phyloP scores from a whole-genome alignment of 2,329 filamentous ascomycete species.

The Colletotrichum godetiae region DNA sequence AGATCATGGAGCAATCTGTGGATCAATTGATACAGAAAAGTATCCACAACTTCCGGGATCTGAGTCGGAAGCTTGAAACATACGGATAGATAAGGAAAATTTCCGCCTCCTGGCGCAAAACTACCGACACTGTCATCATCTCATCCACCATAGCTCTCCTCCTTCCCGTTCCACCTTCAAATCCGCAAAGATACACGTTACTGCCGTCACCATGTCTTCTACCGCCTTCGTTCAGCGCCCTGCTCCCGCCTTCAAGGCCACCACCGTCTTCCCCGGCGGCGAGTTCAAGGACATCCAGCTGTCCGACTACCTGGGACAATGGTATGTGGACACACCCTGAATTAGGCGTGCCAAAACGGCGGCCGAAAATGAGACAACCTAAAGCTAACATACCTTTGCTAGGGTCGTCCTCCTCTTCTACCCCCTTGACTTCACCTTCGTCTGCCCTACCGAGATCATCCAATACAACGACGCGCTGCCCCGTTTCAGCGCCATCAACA shows the following conservation, averaged over 20 bases:
- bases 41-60: conserved; percentile 8
- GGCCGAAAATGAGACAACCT: neutral
- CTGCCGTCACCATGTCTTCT: conserved; percentile 50
- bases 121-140: neutral
- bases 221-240: conserved; percentile 59
- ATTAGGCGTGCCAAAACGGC: neutral
- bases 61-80: conserved; percentile 9
- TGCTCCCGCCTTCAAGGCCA: conserved; percentile 61
- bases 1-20: conserved; percentile 14
- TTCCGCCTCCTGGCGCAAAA: conserved; percentile 10
- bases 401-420: conserved; percentile 75
- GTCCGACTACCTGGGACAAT: conserved; percentile 58
- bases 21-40: neutral
- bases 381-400: conserved; percentile 24
- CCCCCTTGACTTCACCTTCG: conserved; percentile 76
- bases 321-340: conserved; percentile 44
- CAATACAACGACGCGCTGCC: conserved; percentile 72
- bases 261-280: conserved; percentile 59
- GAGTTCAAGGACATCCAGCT: conserved; percentile 60
- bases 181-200: neutral
- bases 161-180: neutral
- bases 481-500: conserved; percentile 69
- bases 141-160: neutral
- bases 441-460: conserved; percentile 75
- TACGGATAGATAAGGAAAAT: conserved; percentile 23